Base-by-base conservation (phyloP, 2,329 filamentous ascomycete species). In the Pseudopyricularia javanii region DNA sequence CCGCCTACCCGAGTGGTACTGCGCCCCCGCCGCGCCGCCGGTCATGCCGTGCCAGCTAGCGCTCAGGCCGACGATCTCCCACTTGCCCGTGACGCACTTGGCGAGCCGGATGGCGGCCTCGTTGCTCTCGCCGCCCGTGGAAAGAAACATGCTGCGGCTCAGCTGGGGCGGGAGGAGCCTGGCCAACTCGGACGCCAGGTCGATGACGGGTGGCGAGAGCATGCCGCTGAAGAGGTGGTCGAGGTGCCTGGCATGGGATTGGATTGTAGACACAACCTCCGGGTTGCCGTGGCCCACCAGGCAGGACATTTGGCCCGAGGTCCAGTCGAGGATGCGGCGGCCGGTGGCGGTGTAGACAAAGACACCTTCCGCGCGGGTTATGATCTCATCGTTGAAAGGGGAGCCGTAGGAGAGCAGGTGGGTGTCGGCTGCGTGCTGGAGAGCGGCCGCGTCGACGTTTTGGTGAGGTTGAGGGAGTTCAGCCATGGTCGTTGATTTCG, bases 101-200 rank as follows among this genome's bases (percentile, higher is more conserved):
- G 81, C 81, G 59, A 85, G 72, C 53, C 79, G 78, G 56, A 84
- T 81, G 1, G 80, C 80, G 4, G 79, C 79, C 57, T 85, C 81
- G 49, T 68, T 76, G 1, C 66, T 69, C 61, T 81, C 78, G 1
- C 68, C 72, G 2, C 78, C 79, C 0, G 78, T 82, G 56, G 68
- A 77, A 4, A 81, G 65, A 56, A 82, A 80, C 59, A 80, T 74
- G 0, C 76, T 72, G 56, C 77, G 76, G 35, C 74, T 70, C 0
- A 82, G 66, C 0, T 67, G 68, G 0, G 61, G 58, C 0, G 77
- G 77, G 2, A 79, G 68, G 0, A 76, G 56, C 0, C 63, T 59
- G 0, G 68, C 71, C 3, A 82, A 64, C 1, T 73, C 68, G 57
- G 75, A 70, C 0, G 73, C 79, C 0, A 82, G 69, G 15, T 70